phyloP scores from a whole-genome alignment of 2,329 filamentous ascomycete genomes.

The Ceratocystis lukuohia region DNA sequence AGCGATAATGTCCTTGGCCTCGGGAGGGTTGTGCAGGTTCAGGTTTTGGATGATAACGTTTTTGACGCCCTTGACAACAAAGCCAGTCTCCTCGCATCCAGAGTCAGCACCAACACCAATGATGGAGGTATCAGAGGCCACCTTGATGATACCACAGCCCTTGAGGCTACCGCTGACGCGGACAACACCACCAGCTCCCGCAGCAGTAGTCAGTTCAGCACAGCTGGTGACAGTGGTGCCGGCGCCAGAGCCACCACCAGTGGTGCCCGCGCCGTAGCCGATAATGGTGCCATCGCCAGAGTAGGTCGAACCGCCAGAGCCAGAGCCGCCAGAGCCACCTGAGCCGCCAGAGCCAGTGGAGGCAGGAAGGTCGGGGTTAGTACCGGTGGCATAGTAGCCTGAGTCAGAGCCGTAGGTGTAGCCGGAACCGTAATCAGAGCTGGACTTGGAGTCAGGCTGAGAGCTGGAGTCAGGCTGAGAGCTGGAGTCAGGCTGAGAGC shows the following conservation, averaged over 20 bases:
- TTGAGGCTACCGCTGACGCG: slow-evolving; percentile 34
- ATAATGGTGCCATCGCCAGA: slow-evolving; percentile 20
- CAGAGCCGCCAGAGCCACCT: not conserved
- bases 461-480: not conserved
- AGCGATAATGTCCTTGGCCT: slow-evolving; percentile 38
- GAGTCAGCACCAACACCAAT: slow-evolving; percentile 36
- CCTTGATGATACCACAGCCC: slow-evolving; percentile 31
- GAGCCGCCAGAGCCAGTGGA: not conserved
- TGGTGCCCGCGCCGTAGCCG: slow-evolving; percentile 30
- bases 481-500: not conserved
- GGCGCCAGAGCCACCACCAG: slow-evolving; percentile 33
- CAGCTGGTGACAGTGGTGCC: slow-evolving; percentile 35
- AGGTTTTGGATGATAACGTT: slow-evolving; percentile 48
- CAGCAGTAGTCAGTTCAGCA: slow-evolving; percentile 29
- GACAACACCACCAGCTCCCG: slow-evolving; percentile 31
- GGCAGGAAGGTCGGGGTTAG: not conserved
- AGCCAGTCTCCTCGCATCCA: slow-evolving; percentile 31
- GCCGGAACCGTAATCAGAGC: not conserved
- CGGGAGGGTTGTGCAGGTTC: slow-evolving; percentile 36
- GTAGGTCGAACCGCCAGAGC: not conserved
- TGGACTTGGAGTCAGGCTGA: not conserved
- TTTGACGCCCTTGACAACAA: slow-evolving; percentile 34
- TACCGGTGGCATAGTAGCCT: not conserved
- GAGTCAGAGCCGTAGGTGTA: too few species aligned
- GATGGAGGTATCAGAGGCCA: slow-evolving; percentile 38